Evolutionary conservation across 148 eudicot species (phyloP), one percentile per base, ranked within the genome.

Genomic region (Hydrangea macrophylla): DNA sequence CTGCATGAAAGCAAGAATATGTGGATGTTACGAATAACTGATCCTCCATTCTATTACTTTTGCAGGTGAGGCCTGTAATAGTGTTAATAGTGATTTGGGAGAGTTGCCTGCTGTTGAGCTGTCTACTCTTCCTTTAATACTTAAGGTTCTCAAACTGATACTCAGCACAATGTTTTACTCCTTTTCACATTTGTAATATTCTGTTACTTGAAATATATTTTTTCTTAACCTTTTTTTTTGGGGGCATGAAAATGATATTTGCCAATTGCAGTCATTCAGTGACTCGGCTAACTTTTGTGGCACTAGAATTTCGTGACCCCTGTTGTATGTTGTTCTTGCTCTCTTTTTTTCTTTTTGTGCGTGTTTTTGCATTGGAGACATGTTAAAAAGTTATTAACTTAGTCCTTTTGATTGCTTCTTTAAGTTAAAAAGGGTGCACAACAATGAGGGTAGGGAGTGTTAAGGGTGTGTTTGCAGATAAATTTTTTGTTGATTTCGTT

Each of bases 31-130:
- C 25, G 1, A 26, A 26, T 68, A 31, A 20, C 53, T 78, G 63
- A 70, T 48, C 5, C 13, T 45, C 13, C 23, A n/a, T 51, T 51
- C 54, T 68, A 24, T 63, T 64, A 45, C 44, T 66, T 70, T 24
- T 82, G 80, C 93, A 94, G 99, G 78, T 76, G 99, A 88, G 76
- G 76, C 85, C 65, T 88, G 79, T 75, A 88, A 82, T 65, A 79
- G 77, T 74, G 73, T 79, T 73, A 87, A 75, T 75, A 85, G 80
- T 84, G 97, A 88, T 77, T 60, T 94, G 64, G 79, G 87, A 80
- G 99, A 94, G 82, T 81, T 94, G 76, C 99, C 99, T 76, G 80
- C 88, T 5, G 92, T 94, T 76, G 97, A 87, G 80, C 78, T 90
- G 9, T 88, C 97, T 51, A 83, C 92, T 30, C 91, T 94, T 22